phyloP scores from a whole-genome alignment of 1,284 basidiomycete genomes.

The Stygiomarasmius scandens region DNA sequence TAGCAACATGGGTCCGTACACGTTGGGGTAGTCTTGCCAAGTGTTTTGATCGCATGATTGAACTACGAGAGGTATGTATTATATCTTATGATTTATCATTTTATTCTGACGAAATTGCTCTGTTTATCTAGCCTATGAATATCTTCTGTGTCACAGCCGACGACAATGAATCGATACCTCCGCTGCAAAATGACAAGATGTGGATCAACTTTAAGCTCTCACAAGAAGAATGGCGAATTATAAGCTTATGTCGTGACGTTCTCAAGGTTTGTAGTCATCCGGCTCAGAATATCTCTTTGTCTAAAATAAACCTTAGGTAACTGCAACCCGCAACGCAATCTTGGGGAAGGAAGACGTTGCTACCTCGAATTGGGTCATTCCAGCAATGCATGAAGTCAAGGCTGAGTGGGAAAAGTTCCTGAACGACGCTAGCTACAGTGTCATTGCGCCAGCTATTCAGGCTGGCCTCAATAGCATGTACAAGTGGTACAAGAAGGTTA shows the following conservation, averaged over 20 bases:
- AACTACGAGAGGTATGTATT: too few relatives aligned
- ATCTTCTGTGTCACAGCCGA: too few relatives aligned
- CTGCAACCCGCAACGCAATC: background rate
- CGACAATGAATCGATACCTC: too few relatives aligned
- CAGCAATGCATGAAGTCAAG: background rate
- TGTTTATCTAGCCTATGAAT: too few relatives aligned
- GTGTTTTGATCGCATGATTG: too few relatives aligned
- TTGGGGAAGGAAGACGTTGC: background rate
- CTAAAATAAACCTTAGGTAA: too few relatives aligned
- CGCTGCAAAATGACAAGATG: too few relatives aligned
- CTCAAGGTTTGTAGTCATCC: background rate
- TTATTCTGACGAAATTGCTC: too few relatives aligned
- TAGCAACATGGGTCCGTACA: too few relatives aligned
- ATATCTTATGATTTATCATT: too few relatives aligned
- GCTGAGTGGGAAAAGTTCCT: background rate
- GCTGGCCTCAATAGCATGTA: background rate
- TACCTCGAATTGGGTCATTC: background rate
- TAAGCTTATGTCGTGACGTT: background rate
- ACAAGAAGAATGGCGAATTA: background rate
- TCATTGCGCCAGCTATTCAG: background rate
- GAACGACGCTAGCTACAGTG: background rate
- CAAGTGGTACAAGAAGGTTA: background rate
- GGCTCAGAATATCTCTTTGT: background rate
- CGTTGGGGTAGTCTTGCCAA: too few relatives aligned
- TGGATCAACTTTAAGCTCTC: background rate